Base-by-base conservation (phyloP, 1,139 yeast genomes). In the Lodderomyces orthopsilosis region DNA sequence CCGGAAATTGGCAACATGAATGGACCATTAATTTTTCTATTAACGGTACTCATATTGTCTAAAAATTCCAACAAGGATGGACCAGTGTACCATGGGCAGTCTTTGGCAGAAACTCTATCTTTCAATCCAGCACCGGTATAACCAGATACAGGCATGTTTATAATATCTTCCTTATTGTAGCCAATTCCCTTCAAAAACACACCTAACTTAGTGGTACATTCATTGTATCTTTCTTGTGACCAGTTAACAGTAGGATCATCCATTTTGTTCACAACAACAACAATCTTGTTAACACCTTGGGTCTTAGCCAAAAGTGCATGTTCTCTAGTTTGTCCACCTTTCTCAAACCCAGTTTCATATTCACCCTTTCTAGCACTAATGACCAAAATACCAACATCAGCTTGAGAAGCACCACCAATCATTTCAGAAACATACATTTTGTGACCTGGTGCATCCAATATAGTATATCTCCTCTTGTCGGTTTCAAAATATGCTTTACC, bases 331-430 rank as follows among this genome's bases (percentile, higher is more conserved):
- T 93, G 98, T 54, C 98, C 98, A 58, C 98, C 98, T 74, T 91
- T 88, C 75, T 94, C 98, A 65, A 93, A 93, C 52, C 98, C 98
- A 50, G 98, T 94, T 75, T 93, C 98, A 71, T 91, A 93, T 69
- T 93, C 98, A 70, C 98, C 98, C 73, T 90, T 90, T 79, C 98
- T 88, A 49, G 98, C 98, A 54, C 96, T 88, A 58, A 93, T 93
- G 46, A 93, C 98, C 63, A 93, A 80, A 55, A 93, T 83, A 68
- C 98, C 98, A 51, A 93, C 93, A 70, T 93, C 98, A 42, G 98
- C 98, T 74, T 93, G 99, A 35, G 98, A 90, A 10, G 98, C 98
- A 67, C 98, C 98, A 58, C 98, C 98, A 75, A 94, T 94, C 98
- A 93, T 93, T 68, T 91, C 95, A 45, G 97, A 89, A 51, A 93